phyloP scores from a whole-genome alignment of 129 eudicot species.

The Pittosporum tobira region DNA sequence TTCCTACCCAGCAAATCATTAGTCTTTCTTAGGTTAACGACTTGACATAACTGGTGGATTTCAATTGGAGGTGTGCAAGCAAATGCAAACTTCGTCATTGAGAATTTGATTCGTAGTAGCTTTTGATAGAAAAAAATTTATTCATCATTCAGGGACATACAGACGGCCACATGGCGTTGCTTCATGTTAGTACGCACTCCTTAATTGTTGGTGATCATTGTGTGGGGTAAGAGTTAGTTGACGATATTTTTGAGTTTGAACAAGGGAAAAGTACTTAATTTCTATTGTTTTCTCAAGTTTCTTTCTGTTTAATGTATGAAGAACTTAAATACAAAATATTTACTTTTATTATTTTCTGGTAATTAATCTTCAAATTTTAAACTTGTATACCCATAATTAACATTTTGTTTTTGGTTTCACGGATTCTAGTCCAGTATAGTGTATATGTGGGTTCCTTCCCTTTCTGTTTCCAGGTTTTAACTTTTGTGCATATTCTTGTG shows the following conservation, averaged over 20 bases:
- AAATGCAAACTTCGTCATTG: background rate
- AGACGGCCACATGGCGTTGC: conserved; percentile 88
- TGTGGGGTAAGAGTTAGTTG: conserved; percentile 64
- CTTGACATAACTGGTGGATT: background rate
- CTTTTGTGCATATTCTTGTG: background rate
- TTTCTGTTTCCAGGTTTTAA: background rate
- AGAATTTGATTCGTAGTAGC: background rate
- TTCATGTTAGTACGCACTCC: conserved; percentile 73
- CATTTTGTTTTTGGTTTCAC: conserved; percentile 1
- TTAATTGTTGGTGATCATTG: conserved; percentile 94
- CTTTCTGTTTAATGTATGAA: background rate
- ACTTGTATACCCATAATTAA: background rate
- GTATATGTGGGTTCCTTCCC: background rate
- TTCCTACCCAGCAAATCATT: background rate
- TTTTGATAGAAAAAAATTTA: background rate
- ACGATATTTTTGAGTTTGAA: background rate
- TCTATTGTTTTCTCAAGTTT: background rate
- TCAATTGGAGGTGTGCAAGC: too few relatives aligned
- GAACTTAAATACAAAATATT: background rate
- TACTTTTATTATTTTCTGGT: background rate
- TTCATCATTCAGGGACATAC: conserved; percentile 75
- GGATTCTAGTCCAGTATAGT: background rate
- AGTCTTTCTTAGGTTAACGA: background rate
- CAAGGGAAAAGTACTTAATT: background rate
- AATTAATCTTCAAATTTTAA: background rate